Base-by-base conservation (phyloP, 495 filamentous ascomycete genomes). In the Podospora tetraspora region DNA sequence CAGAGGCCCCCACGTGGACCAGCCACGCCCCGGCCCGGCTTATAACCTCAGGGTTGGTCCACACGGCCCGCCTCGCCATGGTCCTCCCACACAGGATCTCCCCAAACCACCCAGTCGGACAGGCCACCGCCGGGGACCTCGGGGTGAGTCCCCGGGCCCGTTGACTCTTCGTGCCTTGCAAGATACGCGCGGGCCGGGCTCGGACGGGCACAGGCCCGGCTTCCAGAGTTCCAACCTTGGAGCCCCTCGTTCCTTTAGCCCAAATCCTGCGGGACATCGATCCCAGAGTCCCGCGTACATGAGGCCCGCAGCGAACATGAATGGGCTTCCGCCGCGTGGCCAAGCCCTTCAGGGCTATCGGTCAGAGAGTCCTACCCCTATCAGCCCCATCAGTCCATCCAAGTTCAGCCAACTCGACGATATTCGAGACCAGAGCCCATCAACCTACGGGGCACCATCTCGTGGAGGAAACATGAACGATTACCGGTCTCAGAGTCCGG, bases 51-150 rank as follows among this genome's bases (percentile, higher is more conserved):
- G 29, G 22, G 61, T 21, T 21, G 23, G 71, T 57, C 68, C 71
- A 57, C 69, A 73, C 32, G 74, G 71, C 4, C 75, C 75, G 11
- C 75, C 74, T 63, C 75, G 69, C 2, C 73, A 75, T 10, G 74
- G 73, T 0, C 75, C 75, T 61, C 75, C 75, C 19, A 76, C 74
- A 1, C 74, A 76, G 6, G 62, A 66, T 11, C 74, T 76, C 22
- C 71, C 71, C 25, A 62, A 67, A 27, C 64, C 58, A 11, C 65
- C 65, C 3, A 29, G 27, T n/a, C 64, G 58, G 30, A 56, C 24
- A 11, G 52, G 52, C 12, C 25, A 37, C 23, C 30, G 65, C 22
- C 65, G 58, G 0, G 43, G 43, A 19, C 43, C 43, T n/a, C 43
- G 43, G 43, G 43, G 43, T 0, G 43, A 52, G 43, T 52, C 43